A percentile compares a stretch with the other conserved stretches of the same genome.
Conservation (phyloP, 768 basidiomycete species). For the Daedaleopsis nitida region DNA sequence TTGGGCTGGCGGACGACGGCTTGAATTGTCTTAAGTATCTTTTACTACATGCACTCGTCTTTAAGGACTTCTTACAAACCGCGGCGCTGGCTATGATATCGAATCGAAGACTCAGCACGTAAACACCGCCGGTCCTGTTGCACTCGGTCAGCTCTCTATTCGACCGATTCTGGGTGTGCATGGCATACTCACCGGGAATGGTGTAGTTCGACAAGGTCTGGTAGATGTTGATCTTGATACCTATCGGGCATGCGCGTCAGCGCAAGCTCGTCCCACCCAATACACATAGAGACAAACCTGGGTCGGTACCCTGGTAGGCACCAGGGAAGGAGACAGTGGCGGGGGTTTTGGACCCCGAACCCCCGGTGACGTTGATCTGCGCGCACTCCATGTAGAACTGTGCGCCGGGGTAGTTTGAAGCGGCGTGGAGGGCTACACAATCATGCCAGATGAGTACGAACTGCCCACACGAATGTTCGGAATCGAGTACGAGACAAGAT, state of each 20-base stretch:
- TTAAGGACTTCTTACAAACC: no score
- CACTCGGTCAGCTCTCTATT: not conserved
- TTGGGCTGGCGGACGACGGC: no score
- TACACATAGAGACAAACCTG: slow-evolving; percentile 18
- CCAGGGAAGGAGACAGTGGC: slow-evolving; percentile 39
- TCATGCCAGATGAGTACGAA: no score
- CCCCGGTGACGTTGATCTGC: slow-evolving; percentile 35
- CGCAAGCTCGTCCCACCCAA: not conserved
- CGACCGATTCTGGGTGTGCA: not conserved
- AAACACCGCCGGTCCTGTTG: slow-evolving; percentile 6
- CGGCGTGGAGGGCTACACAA: slow-evolving; percentile 45
- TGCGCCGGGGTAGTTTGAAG: slow-evolving; percentile 52
- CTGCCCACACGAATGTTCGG: no score
- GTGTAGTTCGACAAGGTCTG: slow-evolving; percentile 30
- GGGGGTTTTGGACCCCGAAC: slow-evolving; percentile 31
- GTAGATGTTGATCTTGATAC: slow-evolving; percentile 36
- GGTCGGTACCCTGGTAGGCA: slow-evolving; percentile 30
- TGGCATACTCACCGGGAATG: slow-evolving; percentile 25
- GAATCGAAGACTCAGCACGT: not conserved
- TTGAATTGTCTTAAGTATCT: no score
- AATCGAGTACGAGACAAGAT: not conserved
- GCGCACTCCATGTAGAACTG: slow-evolving; percentile 27
- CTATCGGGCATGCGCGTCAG: slow-evolving; percentile 12
- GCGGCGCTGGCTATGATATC: no score
- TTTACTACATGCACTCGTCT: no score